Evolutionary conservation across 306 rosid genomes (phyloP).

Genomic region (Gynostemma pentaphyllum): DNA sequence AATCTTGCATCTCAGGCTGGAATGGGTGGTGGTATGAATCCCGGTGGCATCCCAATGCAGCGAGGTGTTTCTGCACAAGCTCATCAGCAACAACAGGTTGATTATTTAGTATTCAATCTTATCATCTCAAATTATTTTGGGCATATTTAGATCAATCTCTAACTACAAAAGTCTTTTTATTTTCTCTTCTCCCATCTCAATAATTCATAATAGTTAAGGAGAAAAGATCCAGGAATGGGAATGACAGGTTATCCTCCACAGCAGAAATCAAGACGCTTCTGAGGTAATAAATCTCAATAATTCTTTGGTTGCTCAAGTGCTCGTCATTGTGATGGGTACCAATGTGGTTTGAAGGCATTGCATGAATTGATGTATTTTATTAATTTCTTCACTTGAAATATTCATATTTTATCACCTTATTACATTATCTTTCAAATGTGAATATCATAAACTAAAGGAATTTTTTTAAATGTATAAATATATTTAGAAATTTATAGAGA

Average conservation of each 20-base stretch:
- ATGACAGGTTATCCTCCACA: constrained; percentile 53
- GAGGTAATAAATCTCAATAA: constrained; percentile 24
- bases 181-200: neutral
- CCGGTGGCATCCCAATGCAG: constrained; percentile 75
- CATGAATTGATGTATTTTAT: neutral
- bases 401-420: too few species aligned
- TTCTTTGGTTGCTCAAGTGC: neutral
- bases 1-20: constrained; percentile 77
- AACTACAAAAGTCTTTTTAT: neutral
- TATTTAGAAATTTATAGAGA: too few species aligned
- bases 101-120: neutral
- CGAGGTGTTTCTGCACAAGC: constrained; percentile 70
- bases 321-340: neutral
- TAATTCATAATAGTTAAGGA: constrained; percentile 38
- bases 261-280: constrained; percentile 52
- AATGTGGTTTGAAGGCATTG: neutral
- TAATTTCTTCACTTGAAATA: neutral
- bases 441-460: too few species aligned
- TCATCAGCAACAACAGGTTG: constrained; percentile 83
- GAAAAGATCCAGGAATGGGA: constrained; percentile 54
- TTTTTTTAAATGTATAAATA: too few species aligned
- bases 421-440: too few species aligned
- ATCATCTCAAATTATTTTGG: neutral
- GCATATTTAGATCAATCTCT: neutral
- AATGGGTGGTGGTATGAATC: constrained; percentile 77